Conservation (phyloP, 805 yeast species). For the Wickerhamomyces subpelliculosus region DNA sequence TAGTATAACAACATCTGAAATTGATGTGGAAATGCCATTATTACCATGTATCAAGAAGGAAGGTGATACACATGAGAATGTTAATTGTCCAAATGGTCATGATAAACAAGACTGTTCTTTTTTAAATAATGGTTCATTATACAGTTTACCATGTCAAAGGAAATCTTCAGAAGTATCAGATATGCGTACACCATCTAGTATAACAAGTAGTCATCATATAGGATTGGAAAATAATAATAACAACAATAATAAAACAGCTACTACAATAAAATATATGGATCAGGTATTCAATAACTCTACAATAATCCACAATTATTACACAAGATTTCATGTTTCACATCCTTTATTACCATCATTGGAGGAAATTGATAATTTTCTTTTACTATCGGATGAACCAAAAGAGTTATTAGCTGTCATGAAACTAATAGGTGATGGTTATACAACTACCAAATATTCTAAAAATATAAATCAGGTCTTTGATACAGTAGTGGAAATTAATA, state of each 20-base stretch:
- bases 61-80: neutral
- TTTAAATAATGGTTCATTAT: constrained; percentile 8
- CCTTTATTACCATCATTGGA: constrained; percentile 39
- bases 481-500: constrained; percentile 26
- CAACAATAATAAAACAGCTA: neutral
- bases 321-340: constrained; percentile 34
- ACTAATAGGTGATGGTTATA: constrained; percentile 42
- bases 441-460: constrained; percentile 26
- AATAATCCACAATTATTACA: constrained; percentile 25
- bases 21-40: neutral
- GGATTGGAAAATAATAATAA: neutral
- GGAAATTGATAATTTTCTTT: constrained; percentile 28
- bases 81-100: constrained; percentile 20
- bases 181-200: no score
- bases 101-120: constrained; percentile 14
- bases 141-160: constrained; percentile 15
- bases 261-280: constrained; percentile 1
- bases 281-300: constrained; percentile 17
- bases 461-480: constrained; percentile 35
- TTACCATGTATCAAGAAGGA: constrained; percentile 18
- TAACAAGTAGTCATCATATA: no score
- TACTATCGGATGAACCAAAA: constrained; percentile 25
- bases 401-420: constrained; percentile 43
- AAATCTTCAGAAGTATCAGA: neutral
- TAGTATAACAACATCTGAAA: neutral